Evolutionary conservation across 1,284 basidiomycete species (phyloP).

Genomic region (Heterobasidion irregulare): DNA sequence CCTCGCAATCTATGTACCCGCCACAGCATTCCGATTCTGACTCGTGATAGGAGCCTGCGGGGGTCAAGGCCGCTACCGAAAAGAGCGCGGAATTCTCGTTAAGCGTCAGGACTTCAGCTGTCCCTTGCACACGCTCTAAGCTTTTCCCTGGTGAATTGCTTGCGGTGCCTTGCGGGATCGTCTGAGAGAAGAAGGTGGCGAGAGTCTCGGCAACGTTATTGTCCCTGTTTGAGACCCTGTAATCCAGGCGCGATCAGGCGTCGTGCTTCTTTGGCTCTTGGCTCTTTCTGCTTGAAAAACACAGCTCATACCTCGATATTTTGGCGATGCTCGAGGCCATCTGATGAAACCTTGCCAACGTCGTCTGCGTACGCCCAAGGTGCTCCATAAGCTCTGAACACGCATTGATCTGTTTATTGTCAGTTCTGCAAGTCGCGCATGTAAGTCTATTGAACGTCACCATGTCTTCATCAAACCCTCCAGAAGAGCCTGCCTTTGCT

Average conservation of each 20-base stretch:
- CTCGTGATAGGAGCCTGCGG: not conserved
- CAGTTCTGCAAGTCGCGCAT: too few relatives aligned
- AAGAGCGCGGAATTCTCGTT: not conserved
- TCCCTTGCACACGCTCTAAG: not conserved
- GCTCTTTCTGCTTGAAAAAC: not conserved
- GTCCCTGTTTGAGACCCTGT: not conserved
- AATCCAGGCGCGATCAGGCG: not conserved
- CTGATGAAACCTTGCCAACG: not conserved
- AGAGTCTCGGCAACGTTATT: not conserved
- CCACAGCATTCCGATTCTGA: not conserved
- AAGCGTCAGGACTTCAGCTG: not conserved
- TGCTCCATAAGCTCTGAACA: constrained; percentile 11
- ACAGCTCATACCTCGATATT: not conserved
- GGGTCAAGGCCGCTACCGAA: not conserved
- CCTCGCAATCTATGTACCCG: constrained; percentile 1
- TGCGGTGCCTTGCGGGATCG: not conserved
- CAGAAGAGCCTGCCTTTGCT: constrained; percentile 1
- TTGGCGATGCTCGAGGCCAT: not conserved
- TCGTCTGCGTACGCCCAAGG: constrained; percentile 3
- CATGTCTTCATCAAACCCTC: not conserved
- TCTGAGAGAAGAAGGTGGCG: not conserved
- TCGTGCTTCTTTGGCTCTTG: too few relatives aligned
- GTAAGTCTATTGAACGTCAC: not conserved
- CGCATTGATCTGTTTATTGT: not conserved
- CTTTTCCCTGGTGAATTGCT: not conserved